Percentiles rank a stretch among this genome's conserved stretches.
Evolutionary conservation across 129 eudicot genomes (phyloP).

Genomic region (Flaveria robusta): DNA sequence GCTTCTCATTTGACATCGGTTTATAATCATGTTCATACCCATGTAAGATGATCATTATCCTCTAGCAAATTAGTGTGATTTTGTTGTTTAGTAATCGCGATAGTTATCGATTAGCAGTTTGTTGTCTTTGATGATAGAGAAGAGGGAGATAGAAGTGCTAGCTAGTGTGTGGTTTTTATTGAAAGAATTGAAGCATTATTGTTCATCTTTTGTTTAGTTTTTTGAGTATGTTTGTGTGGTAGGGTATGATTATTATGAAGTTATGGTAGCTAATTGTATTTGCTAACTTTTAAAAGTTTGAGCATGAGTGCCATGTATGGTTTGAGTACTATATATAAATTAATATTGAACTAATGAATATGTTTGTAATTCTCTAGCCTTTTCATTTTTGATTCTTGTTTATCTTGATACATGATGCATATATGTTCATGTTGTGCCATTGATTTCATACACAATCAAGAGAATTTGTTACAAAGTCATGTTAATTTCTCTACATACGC

Average conservation of each 20-base stretch:
- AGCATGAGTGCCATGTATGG: slow-evolving; percentile 37
- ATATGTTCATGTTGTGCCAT: neutral
- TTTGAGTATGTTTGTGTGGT: slow-evolving; percentile 38
- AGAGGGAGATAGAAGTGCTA: slow-evolving; percentile 20
- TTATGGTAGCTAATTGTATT: slow-evolving; percentile 34
- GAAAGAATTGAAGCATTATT: neutral
- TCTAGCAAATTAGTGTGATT: slow-evolving; percentile 19
- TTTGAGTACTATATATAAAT: slow-evolving; percentile 14
- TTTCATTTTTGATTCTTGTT: slow-evolving; percentile 15
- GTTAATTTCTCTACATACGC: too few species aligned
- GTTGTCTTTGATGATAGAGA: slow-evolving; percentile 24
- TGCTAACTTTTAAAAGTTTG: slow-evolving; percentile 40
- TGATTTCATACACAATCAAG: too few species aligned
- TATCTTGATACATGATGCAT: neutral
- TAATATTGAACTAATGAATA: slow-evolving; percentile 22
- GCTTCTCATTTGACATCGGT: slow-evolving; percentile 46
- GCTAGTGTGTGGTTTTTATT: slow-evolving; percentile 37
- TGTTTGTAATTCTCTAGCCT: neutral
- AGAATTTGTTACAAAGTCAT: too few species aligned
- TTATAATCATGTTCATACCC: slow-evolving; percentile 43
- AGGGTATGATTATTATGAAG: slow-evolving; percentile 34
- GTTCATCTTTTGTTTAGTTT: slow-evolving; percentile 19
- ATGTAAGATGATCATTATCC: slow-evolving; percentile 45
- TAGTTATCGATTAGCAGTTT: too few species aligned
- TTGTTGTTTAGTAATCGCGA: neutral